Base-by-base conservation (phyloP, 768 basidiomycete species). In the Trametes gibbosa region DNA sequence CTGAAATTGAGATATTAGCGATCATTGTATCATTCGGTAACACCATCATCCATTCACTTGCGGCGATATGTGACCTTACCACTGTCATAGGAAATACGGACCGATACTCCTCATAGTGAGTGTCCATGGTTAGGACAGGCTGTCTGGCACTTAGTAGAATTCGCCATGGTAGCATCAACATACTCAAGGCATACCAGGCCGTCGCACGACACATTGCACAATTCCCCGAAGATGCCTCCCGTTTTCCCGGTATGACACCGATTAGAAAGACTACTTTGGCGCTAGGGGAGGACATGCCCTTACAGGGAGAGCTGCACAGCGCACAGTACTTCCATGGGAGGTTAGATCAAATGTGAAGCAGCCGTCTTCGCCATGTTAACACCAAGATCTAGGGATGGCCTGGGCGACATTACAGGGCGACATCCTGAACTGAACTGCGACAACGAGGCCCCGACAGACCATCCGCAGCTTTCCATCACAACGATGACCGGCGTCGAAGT, bases 261-360 rank as follows among this genome's bases (percentile, higher is more conserved):
- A 27, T 65, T 3, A 64, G 67, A 35, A 89, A 81, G 63, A 85
- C 89, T 0, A 77, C 89, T 40, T 76, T 96, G 41, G 84, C 80
- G 2, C 71, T 78, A 39, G 95, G 93, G 1, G 78, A 82, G 34
- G 73, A 75, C 12, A 79, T 79, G 0, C 94, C 94, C 10, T 77
- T 94, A 1, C 77, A 81, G 50, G 93, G 92, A 3, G 83, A 84
- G 19, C 69, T 81, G 7, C 87, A 90, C 67, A 86, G 80, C 51
- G 95, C 94, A 14, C 80, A 86, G 62, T 93, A 92, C 69, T 96
- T 97, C 67, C 91, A 92, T 65, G 91, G 91, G 65, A 83, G 79
- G 90, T 84, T 1, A 42, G 29, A 46, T 29, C 29, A 2, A 32
- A 14, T 25, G 16, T 14, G 21, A 14, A 9, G 23, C 14, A 10